phyloP scores from a whole-genome alignment of 768 basidiomycete genomes.

The Amylocystis lapponica region DNA sequence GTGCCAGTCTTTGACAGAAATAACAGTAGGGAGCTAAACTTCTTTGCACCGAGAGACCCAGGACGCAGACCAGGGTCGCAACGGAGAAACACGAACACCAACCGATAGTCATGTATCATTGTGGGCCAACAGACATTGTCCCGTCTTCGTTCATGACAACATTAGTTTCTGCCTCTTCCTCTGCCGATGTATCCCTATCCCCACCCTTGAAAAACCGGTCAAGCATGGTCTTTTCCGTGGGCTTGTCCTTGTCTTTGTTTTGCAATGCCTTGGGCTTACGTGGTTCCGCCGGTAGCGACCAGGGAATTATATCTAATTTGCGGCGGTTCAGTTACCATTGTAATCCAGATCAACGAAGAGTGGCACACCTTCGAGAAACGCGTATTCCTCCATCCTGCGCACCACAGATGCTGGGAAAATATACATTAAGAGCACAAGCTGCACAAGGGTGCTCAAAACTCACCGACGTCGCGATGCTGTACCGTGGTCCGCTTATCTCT shows the following conservation, averaged over 20 bases:
- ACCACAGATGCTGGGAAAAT: slow-evolving; percentile 48
- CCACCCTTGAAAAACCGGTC: slow-evolving; percentile 40
- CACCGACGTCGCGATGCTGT: slow-evolving; percentile 77
- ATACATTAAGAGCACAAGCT: neutral
- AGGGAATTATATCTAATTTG: slow-evolving; percentile 51
- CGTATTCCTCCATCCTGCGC: slow-evolving; percentile 65
- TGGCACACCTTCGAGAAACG: slow-evolving; percentile 66
- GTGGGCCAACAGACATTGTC: slow-evolving; percentile 37
- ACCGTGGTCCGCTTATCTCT: slow-evolving; percentile 70
- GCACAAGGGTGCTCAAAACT: slow-evolving; percentile 16
- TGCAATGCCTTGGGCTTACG: slow-evolving; percentile 35
- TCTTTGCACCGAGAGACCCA: too few relatives aligned
- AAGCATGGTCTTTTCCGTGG: slow-evolving; percentile 34
- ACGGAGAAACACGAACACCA: too few relatives aligned
- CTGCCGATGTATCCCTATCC: slow-evolving; percentile 14
- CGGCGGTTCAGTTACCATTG: neutral
- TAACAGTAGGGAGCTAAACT: too few relatives aligned
- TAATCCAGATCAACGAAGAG: neutral
- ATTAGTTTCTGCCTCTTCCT: slow-evolving; percentile 26
- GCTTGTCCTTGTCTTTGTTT: slow-evolving; percentile 12
- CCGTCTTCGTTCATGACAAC: slow-evolving; percentile 56
- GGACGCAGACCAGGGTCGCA: too few relatives aligned
- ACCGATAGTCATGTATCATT: too few relatives aligned
- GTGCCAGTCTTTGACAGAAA: too few relatives aligned
- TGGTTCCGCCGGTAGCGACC: slow-evolving; percentile 38